Evolutionary conservation across 140 eudicot species (phyloP).

Genomic region (Anethum foeniculum): DNA sequence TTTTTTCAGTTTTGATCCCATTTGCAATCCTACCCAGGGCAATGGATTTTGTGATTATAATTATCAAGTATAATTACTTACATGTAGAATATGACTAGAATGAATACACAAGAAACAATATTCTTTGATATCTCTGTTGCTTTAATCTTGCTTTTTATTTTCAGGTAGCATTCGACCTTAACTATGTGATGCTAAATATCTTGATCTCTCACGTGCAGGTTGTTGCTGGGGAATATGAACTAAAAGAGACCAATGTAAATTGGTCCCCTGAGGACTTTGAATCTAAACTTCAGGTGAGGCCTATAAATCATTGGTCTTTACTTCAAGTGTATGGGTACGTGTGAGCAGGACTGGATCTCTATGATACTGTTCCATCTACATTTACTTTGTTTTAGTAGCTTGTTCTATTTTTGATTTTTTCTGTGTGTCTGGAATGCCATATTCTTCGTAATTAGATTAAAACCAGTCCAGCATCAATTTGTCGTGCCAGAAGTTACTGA

Average conservation of each 20-base stretch:
- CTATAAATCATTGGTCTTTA: background rate
- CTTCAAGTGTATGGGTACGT: background rate
- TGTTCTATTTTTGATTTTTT: background rate
- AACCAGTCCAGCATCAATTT: background rate
- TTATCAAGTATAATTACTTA: background rate
- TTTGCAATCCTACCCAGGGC: background rate
- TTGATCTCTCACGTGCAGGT: slow-evolving; percentile 39
- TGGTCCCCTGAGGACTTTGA: slow-evolving; percentile 97
- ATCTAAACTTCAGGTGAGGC: slow-evolving; percentile 70
- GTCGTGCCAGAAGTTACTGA: background rate
- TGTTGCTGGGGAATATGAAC: slow-evolving; percentile 96
- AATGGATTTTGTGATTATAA: background rate
- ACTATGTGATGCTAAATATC: background rate
- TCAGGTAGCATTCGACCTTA: background rate
- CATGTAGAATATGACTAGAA: background rate
- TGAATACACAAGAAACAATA: background rate
- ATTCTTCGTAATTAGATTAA: background rate
- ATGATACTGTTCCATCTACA: background rate
- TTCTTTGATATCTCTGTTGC: background rate
- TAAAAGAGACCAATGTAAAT: slow-evolving; percentile 72
- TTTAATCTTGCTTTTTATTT: background rate
- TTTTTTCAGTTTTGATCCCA: background rate
- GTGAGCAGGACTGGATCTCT: background rate
- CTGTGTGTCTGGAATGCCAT: background rate
- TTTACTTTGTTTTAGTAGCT: background rate